Base-by-base conservation (phyloP, 2,329 filamentous ascomycete genomes). In the Aaosphaeria arxii region DNA sequence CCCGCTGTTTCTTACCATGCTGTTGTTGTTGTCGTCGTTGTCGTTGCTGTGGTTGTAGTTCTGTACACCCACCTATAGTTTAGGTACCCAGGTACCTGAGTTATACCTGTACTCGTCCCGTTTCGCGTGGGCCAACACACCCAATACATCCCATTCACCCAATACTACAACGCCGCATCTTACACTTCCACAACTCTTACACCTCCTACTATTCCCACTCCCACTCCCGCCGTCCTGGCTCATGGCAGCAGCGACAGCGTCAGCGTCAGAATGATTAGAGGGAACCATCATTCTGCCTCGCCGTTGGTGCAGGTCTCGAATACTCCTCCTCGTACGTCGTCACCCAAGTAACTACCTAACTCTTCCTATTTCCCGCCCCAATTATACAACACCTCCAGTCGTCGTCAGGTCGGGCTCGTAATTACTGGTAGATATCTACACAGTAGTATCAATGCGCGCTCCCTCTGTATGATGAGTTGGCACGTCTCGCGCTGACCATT, bases 301-400 rank as follows among this genome's bases (percentile, higher is more conserved):
- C 84, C 83, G 69, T 79, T 82, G 60, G 81, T 82, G 71, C 77
- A 77, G 72, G 74, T 79, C 77, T 62, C 44, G 40, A 74, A 79
- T 57, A 78, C 80, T 70, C 74, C 79, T 70, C 74, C 78, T 63
- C 77, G 83, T 86, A 84, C 68, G 83, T 85, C 56, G 54, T 24
- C 17, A 24, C 17, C 17, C 17, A 24, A 24, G 17, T 24, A 24
- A 24, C 17, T 24, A 24, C n/a, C n/a, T n/a, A n/a, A n/a, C 41
- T 24, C 38, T 45, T 39, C 47, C 9, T 33, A 17, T 44, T 30
- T 36, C 31, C 32, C 17, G 17, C 17, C 17, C 17, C 17, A 24
- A 24, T 24, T 24, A 24, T 24, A 24, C 17, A 24, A 24, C 17
- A 24, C 17, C 17, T 24, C 17, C 17, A 24, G 17, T 24, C 17